Evolutionary conservation across 805 yeast genomes (phyloP).

Genomic region (Teunomyces aglyptinius): DNA sequence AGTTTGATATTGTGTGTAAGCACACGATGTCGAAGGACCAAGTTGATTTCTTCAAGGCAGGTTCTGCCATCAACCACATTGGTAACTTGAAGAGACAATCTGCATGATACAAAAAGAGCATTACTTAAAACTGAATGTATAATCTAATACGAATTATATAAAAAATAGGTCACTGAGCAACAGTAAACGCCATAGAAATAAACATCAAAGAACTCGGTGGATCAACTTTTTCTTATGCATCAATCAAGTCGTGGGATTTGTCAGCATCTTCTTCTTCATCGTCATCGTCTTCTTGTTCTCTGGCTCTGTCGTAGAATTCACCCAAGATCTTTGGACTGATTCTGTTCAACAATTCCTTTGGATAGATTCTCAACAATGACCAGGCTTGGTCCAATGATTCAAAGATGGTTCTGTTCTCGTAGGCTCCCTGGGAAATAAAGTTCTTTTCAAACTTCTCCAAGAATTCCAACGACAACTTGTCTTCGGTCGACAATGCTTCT

Average conservation of each 20-base stretch:
- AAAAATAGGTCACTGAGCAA: neutral
- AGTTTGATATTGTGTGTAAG: conserved; percentile 69
- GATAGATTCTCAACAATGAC: conserved; percentile 96
- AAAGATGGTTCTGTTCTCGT: conserved; percentile 90
- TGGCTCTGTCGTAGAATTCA: conserved; percentile 91
- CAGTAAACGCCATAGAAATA: conserved; percentile 1
- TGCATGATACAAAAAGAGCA: conserved; percentile 2
- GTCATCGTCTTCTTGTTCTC: conserved; percentile 60
- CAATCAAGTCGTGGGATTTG: conserved; percentile 43
- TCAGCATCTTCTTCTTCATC: conserved; percentile 35
- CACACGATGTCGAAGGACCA: conserved; percentile 98
- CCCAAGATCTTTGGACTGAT: conserved; percentile 94
- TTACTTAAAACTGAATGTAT: neutral
- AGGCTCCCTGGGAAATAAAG: conserved; percentile 94
- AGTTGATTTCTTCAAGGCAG: conserved; percentile 93
- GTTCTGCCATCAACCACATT: conserved; percentile 92
- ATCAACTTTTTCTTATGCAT: conserved; percentile 20
- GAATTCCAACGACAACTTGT: conserved; percentile 94
- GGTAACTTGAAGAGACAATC: conserved; percentile 47
- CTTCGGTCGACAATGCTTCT: conserved; percentile 97
- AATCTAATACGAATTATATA: conserved; percentile 1
- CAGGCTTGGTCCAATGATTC: conserved; percentile 98
- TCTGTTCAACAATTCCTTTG: conserved; percentile 98
- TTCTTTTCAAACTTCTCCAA: conserved; percentile 97
- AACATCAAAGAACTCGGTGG: neutral